Base-by-base conservation (phyloP, 164 flowering plant species). In the Tetrastigma voinierianum region DNA sequence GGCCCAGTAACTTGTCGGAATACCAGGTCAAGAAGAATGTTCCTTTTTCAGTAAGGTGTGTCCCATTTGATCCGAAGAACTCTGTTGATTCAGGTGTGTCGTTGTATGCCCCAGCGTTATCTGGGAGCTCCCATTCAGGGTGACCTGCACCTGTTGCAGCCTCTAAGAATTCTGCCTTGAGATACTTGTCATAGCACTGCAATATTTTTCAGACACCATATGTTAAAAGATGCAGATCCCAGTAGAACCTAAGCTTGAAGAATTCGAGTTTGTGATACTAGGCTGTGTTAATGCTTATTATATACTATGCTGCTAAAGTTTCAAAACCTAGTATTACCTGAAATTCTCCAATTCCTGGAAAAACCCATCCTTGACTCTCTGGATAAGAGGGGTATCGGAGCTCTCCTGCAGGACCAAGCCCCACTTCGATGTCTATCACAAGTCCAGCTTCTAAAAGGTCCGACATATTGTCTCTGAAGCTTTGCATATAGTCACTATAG, bases 361-460 rank as follows among this genome's bases (percentile, higher is more conserved):
- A 93, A 48, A 52, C 74, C 98, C 98, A 94, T 6, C 95, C 96
- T 73, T 83, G 90, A 59, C 49, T 83, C 71, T 75, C 45, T 15
- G 87, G 86, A 67, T 88, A 94, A 57, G 98, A 87, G 9, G 98
- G 98, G 70, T 85, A 94, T 66, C 97, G 78, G 14, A 94, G 84
- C 81, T 94, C 96, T 44, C 98, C 97, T n/a, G 89, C 87, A 4
- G 98, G 94, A 5, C 97, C 98, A 43, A 91, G 84, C 44, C 98
- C 97, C n/a, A 91, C 94, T 78, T 93, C 96, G 67, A 91, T 83
- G 62, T 91, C 97, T 9, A 73, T 63, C 11, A 93, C 72, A 2
- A 86, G 75, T 46, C 80, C 95, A 19, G 78, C 67, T 21, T 83
- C 90, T 57, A 91, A 49, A 48, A 87, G 84, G 67, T 90, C 97